Conservation (phyloP, 345 rosid species). For the Turnera subulata region DNA sequence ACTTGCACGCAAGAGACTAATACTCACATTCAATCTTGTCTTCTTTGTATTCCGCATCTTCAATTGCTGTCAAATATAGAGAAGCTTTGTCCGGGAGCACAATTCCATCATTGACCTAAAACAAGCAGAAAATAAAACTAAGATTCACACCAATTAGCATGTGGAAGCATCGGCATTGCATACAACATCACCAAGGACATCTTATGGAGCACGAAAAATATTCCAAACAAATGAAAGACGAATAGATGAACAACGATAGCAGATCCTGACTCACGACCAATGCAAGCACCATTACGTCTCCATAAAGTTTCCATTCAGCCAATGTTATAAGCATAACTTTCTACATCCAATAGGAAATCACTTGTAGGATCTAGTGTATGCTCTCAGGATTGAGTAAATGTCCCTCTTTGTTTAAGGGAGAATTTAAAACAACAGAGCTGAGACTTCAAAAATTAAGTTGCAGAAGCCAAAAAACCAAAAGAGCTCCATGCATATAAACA, state of each 20-base stretch:
- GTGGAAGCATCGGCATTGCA: background rate
- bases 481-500: background rate
- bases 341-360: no score
- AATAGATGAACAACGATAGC: background rate
- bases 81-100: conserved; percentile 94
- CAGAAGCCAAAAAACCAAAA: background rate
- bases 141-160: no score
- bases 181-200: background rate
- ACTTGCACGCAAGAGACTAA: background rate
- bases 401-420: no score
- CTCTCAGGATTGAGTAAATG: no score
- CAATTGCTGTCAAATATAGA: conserved; percentile 82
- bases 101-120: conserved; percentile 72
- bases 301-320: no score
- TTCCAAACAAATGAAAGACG: no score
- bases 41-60: conserved; percentile 94
- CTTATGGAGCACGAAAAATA: background rate
- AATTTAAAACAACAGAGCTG: no score
- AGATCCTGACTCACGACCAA: background rate
- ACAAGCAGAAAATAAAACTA: no score
- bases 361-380: no score
- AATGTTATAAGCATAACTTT: no score
- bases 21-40: conserved; percentile 91
- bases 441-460: background rate
- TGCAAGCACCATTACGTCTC: no score